Percentiles rank a stretch among this genome's conserved stretches.
Evolutionary conservation across 768 basidiomycete species (phyloP).

Genomic region (Pleurotus ostreatus): DNA sequence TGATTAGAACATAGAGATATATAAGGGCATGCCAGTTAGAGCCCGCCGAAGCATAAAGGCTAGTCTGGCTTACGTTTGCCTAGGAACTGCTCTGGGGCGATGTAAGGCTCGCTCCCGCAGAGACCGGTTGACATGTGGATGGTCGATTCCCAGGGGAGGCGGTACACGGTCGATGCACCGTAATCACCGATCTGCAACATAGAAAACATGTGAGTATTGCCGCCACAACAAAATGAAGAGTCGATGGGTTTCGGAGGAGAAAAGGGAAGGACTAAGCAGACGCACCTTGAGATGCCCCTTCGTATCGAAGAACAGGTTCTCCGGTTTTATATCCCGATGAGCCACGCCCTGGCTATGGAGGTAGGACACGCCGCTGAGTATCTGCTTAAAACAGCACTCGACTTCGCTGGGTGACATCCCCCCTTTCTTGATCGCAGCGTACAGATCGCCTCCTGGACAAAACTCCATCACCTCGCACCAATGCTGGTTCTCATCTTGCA

Average conservation of each 20-base stretch:
- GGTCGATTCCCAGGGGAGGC: constrained; percentile 96
- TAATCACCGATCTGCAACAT: constrained; percentile 87
- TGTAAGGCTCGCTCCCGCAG: constrained; percentile 97
- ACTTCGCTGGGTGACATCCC: constrained; percentile 87
- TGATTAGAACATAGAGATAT: constrained; percentile 2
- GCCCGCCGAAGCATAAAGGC: constrained; percentile 28
- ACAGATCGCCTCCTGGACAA: constrained; percentile 96
- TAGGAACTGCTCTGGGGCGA: constrained; percentile 96
- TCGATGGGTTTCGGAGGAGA: neutral
- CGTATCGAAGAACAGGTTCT: constrained; percentile 93
- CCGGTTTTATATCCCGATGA: constrained; percentile 97
- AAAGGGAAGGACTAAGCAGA: constrained; percentile 13
- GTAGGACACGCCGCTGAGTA: constrained; percentile 83
- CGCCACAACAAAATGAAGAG: too few relatives aligned
- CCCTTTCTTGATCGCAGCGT: constrained; percentile 98
- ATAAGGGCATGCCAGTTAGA: constrained; percentile 25
- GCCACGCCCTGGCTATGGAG: constrained; percentile 96
- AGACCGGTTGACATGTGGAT: constrained; percentile 96
- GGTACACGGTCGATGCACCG: constrained; percentile 97
- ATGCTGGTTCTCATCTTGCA: constrained; percentile 94
- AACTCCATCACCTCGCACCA: constrained; percentile 99
- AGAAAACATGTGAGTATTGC: neutral
- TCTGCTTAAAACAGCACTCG: constrained; percentile 98
- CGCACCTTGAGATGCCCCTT: constrained; percentile 89
- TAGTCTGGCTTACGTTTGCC: constrained; percentile 80